These are phyloP conservation scores for Herpetomonas tarakana DNA, from an alignment of 208 protist genomes.

Conservation along the genomic window DNA sequence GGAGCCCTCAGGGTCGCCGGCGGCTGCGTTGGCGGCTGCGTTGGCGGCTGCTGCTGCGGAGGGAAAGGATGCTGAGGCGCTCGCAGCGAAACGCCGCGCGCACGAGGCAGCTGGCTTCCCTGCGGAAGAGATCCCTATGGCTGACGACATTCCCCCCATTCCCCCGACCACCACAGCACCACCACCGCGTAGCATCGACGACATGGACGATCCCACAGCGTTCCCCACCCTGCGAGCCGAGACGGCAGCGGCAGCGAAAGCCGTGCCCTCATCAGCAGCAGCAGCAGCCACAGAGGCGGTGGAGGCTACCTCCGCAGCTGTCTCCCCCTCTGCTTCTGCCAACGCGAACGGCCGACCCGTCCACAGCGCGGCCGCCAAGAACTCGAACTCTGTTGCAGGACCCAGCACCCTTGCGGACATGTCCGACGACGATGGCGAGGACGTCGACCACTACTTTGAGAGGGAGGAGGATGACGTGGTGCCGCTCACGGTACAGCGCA, in stretches of 20 bases:
- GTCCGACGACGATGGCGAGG: constrained; percentile 13
- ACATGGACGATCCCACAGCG: too few relatives aligned
- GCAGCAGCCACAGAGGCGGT: too few relatives aligned
- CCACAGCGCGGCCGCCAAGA: too few relatives aligned
- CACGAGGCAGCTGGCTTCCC: constrained; percentile 33
- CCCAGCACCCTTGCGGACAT: too few relatives aligned
- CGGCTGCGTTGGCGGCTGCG: not conserved
- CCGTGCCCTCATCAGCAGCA: too few relatives aligned
- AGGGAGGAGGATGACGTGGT: constrained; percentile 36
- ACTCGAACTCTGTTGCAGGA: too few relatives aligned
- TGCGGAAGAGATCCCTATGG: constrained; percentile 20
- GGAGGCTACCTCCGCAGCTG: too few relatives aligned
- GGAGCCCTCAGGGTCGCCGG: not conserved
- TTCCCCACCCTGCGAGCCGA: too few relatives aligned
- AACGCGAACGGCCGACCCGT: too few relatives aligned
- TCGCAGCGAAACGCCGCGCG: constrained; percentile 11
- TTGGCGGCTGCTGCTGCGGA: not conserved
- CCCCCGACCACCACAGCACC: constrained; percentile 16
- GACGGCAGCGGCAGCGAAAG: too few relatives aligned
- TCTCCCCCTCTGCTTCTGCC: too few relatives aligned
- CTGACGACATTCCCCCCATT: constrained; percentile 19
- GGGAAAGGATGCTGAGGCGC: constrained; percentile 10
- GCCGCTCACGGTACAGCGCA: constrained; percentile 28
- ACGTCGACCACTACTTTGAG: constrained; percentile 45
- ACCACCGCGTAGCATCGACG: too few relatives aligned